Evolutionary conservation across 345 rosid genomes (phyloP).

Genomic region (Linum lewisii): DNA sequence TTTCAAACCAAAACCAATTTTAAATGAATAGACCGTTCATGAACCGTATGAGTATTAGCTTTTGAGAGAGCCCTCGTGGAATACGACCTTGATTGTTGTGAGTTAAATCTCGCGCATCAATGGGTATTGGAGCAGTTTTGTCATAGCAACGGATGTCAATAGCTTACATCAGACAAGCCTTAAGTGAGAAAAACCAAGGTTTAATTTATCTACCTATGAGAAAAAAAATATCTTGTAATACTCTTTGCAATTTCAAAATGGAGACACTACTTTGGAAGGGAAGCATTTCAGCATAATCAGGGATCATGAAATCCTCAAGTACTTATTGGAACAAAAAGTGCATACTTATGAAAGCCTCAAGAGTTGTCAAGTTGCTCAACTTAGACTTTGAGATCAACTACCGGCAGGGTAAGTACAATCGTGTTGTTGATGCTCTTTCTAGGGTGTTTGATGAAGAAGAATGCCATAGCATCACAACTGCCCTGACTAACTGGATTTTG

Average conservation of each 20-base stretch:
- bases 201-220: not conserved
- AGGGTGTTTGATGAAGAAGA: not conserved
- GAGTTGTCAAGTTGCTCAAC: not conserved
- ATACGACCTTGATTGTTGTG: no score
- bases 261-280: slow-evolving; percentile 1
- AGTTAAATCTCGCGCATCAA: no score
- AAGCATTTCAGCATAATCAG: not conserved
- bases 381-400: not conserved
- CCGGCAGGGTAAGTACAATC: not conserved
- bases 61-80: no score
- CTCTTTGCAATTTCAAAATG: not conserved
- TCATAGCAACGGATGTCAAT: not conserved
- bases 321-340: not conserved
- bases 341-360: not conserved
- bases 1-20: no score
- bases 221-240: not conserved
- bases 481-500: no score
- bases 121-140: not conserved
- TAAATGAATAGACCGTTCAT: no score
- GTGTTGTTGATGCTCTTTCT: not conserved
- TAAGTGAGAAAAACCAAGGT: not conserved
- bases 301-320: not conserved
- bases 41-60: no score
- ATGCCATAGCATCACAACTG: no score
- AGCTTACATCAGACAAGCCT: not conserved